A percentile compares a stretch with the other conserved stretches of the same genome.
Evolutionary conservation across 805 yeast genomes (phyloP).

Genomic region (Starmera dryadoides): DNA sequence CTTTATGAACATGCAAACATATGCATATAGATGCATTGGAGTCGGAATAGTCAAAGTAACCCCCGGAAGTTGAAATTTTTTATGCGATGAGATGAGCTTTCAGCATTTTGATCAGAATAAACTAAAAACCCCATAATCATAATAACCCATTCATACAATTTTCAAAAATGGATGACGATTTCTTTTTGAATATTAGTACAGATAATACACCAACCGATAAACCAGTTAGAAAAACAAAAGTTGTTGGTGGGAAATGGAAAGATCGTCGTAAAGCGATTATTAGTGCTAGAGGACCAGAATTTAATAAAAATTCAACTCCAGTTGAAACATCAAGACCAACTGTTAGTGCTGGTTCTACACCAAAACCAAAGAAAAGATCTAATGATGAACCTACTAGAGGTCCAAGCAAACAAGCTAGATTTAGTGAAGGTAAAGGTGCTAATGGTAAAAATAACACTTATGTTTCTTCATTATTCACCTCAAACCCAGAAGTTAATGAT

Average conservation of each 20-base stretch:
- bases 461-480: constrained; percentile 81
- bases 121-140: too few relatives aligned
- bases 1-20: too few relatives aligned
- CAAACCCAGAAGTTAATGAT: constrained; percentile 47
- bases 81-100: too few relatives aligned
- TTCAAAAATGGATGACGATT: constrained; percentile 54
- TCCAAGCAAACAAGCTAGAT: constrained; percentile 29
- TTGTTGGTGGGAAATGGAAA: constrained; percentile 75
- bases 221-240: constrained; percentile 25
- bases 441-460: constrained; percentile 54
- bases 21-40: too few relatives aligned
- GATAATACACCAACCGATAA: constrained; percentile 23
- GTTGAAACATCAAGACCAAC: background rate
- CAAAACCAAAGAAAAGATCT: constrained; percentile 10
- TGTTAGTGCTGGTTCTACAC: constrained; percentile 5
- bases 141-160: too few relatives aligned
- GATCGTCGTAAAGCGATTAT: constrained; percentile 51
- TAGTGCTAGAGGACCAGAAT: constrained; percentile 11
- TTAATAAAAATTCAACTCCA: background rate
- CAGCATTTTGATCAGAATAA: too few relatives aligned
- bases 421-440: constrained; percentile 41
- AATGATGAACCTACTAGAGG: constrained; percentile 9
- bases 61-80: too few relatives aligned
- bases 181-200: constrained; percentile 67
- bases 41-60: too few relatives aligned